A percentile compares a stretch with the other conserved stretches of the same genome.
Conservation (phyloP, 2,329 filamentous ascomycete genomes). For the Penicillium sp. region DNA sequence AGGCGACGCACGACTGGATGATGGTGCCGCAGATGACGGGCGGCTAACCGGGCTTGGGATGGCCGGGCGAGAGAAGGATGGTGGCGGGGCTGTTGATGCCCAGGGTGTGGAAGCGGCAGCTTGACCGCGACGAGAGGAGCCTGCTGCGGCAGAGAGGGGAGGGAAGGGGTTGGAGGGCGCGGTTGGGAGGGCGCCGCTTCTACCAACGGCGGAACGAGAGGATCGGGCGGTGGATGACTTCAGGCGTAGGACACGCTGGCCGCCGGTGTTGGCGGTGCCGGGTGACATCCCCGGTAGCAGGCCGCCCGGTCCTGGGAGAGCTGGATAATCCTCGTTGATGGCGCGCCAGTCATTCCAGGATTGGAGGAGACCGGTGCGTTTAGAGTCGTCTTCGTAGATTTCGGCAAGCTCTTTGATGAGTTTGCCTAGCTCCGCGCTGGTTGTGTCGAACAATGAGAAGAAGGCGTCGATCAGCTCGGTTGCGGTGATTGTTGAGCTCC, state of each 20-base stretch:
- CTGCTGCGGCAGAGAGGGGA: slow-evolving; percentile 35
- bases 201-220: slow-evolving; percentile 58
- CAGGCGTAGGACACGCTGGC: slow-evolving; percentile 59
- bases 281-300: slow-evolving; percentile 56
- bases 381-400: slow-evolving; percentile 77
- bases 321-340: slow-evolving; percentile 93
- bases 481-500: slow-evolving; percentile 64
- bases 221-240: slow-evolving; percentile 68
- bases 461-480: slow-evolving; percentile 79
- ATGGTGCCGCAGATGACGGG: slow-evolving; percentile 27
- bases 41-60: slow-evolving; percentile 26
- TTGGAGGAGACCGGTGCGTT: slow-evolving; percentile 68
- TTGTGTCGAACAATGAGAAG: slow-evolving; percentile 80
- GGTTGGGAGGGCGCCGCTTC: slow-evolving; percentile 52
- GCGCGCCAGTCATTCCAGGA: slow-evolving; percentile 95
- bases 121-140: slow-evolving; percentile 21
- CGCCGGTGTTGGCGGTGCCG: slow-evolving; percentile 48
- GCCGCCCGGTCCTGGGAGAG: slow-evolving; percentile 70
- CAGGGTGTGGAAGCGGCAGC: slow-evolving; percentile 25
- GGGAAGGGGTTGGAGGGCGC: slow-evolving; percentile 47
- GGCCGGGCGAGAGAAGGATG: slow-evolving; percentile 22
- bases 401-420: slow-evolving; percentile 88
- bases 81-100: slow-evolving; percentile 24
- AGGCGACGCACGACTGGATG: slow-evolving; percentile 25
- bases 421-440: slow-evolving; percentile 76